A percentile compares a stretch with the other conserved stretches of the same genome.
These are phyloP conservation scores for Solanum ossicruentum DNA, from an alignment of 257 asterid genomes.

Conservation along the genomic window DNA sequence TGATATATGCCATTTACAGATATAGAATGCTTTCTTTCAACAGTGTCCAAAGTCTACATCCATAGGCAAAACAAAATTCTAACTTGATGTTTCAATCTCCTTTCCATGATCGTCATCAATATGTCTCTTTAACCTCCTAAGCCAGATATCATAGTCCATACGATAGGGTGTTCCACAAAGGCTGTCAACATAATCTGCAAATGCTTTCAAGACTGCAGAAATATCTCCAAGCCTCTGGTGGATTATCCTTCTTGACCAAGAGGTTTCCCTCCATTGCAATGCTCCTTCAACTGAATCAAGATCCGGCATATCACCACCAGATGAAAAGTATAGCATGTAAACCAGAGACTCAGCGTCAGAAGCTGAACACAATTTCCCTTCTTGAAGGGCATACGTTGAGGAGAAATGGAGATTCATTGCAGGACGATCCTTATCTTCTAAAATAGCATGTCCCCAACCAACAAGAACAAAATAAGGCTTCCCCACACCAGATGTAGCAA, in stretches of 20 bases:
- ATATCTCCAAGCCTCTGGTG: constrained; percentile 92
- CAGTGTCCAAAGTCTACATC: not conserved
- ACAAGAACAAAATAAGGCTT: constrained; percentile 54
- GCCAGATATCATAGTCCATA: constrained; percentile 77
- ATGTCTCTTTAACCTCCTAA: constrained; percentile 61
- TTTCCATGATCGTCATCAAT: constrained; percentile 48
- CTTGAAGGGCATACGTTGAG: constrained; percentile 89
- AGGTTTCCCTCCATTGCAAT: constrained; percentile 76
- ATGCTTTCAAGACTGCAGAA: constrained; percentile 90
- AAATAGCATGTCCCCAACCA: constrained; percentile 96
- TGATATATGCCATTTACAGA: not conserved
- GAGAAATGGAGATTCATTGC: constrained; percentile 82
- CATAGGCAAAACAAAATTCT: not conserved
- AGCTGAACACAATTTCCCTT: constrained; percentile 84
- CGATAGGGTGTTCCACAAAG: constrained; percentile 94
- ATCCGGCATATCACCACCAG: constrained; percentile 65
- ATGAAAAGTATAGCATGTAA: constrained; percentile 64
- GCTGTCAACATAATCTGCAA: constrained; percentile 97
- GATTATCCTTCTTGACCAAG: constrained; percentile 89
- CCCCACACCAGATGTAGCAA: constrained; percentile 39
- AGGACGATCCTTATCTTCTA: constrained; percentile 91
- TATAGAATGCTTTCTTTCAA: not conserved
- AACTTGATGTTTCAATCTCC: constrained; percentile 35
- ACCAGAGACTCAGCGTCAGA: constrained; percentile 94
- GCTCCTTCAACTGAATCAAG: constrained; percentile 95